These are phyloP conservation scores for Gautieria morchelliformis DNA, from an alignment of 768 basidiomycete species.

Conservation along the genomic window DNA sequence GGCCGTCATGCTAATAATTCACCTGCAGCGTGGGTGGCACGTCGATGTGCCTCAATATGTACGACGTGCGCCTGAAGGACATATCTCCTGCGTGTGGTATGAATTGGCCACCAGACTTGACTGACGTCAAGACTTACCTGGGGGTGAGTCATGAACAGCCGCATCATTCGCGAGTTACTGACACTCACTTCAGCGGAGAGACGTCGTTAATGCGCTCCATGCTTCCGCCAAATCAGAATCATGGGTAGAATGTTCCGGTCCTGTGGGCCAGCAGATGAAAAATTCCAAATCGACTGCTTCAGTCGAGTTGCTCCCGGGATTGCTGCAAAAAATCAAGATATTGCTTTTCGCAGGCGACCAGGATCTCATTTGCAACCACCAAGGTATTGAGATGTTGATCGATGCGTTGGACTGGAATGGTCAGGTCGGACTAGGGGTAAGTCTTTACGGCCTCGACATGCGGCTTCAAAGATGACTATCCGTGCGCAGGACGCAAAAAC, in stretches of 20 bases:
- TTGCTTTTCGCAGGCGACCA: constrained; percentile 92
- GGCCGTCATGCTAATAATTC: background rate
- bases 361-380: constrained; percentile 93
- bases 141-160: constrained; percentile 42
- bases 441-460: constrained; percentile 18
- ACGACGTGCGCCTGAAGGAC: constrained; percentile 90
- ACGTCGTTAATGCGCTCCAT: constrained; percentile 79
- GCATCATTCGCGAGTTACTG: background rate
- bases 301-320: constrained; percentile 63
- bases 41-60: constrained; percentile 83
- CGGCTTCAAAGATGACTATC: background rate
- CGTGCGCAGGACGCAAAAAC: constrained; percentile 44
- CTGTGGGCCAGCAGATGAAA: constrained; percentile 55
- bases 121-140: constrained; percentile 66
- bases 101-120: constrained; percentile 93
- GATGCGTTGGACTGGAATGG: constrained; percentile 82
- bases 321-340: constrained; percentile 76
- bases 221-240: constrained; percentile 63
- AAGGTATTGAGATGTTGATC: constrained; percentile 83
- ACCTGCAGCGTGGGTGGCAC: constrained; percentile 52
- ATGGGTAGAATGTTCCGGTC: constrained; percentile 81
- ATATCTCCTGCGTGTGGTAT: constrained; percentile 82
- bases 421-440: constrained; percentile 70
- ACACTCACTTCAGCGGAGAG: constrained; percentile 45
- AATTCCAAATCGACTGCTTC: constrained; percentile 52